Evolutionary conservation across 176 grass and related monocot genomes (phyloP).

Genomic region (Poa annua): DNA sequence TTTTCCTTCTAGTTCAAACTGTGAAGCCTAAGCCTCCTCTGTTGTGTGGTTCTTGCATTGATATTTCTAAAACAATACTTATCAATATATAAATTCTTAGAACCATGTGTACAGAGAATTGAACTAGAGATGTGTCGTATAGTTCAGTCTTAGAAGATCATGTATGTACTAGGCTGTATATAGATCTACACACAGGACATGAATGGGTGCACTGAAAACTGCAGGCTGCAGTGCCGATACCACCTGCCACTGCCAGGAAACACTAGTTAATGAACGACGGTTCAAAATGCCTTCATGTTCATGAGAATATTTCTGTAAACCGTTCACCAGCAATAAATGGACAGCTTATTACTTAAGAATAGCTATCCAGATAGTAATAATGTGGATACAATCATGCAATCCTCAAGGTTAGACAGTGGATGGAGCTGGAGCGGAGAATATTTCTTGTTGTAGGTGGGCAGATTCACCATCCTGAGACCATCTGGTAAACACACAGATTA

Average conservation of each 20-base stretch:
- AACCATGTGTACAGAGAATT: background rate
- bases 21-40: background rate
- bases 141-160: background rate
- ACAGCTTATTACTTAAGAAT: background rate
- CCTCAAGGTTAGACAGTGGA: background rate
- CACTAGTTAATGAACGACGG: background rate
- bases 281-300: background rate
- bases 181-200: background rate
- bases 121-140: no score
- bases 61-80: background rate
- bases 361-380: background rate
- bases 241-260: background rate
- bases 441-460: constrained; percentile 27
- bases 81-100: background rate
- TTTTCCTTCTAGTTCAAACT: no score
- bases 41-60: background rate
- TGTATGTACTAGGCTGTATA: background rate
- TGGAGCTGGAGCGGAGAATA: background rate
- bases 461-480: constrained; percentile 37
- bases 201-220: background rate
- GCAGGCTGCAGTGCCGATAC: background rate
- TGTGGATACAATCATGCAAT: background rate
- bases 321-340: background rate
- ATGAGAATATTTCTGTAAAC: background rate
- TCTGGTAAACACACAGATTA: background rate